Conservation (phyloP, 2,329 filamentous ascomycete genomes). For the Coleophoma eucalyptorum region DNA sequence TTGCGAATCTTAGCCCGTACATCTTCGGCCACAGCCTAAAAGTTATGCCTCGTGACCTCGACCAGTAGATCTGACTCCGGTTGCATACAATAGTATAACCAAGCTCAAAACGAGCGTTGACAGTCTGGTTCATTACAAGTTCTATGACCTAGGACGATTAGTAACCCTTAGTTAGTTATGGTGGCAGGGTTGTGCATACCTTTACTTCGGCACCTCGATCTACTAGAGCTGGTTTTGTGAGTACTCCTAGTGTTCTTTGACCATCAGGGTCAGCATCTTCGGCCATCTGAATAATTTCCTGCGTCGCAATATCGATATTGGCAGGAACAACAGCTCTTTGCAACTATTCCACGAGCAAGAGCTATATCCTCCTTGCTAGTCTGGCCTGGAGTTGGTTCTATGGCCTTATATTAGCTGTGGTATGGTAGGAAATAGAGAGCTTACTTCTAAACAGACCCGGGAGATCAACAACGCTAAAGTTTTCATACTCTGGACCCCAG, state of each 20-base stretch:
- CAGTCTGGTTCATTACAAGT: not conserved
- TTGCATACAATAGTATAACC: conserved; percentile 8
- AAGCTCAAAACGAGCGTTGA: conserved; percentile 3
- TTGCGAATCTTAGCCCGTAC: not conserved
- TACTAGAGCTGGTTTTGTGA: conserved; percentile 55
- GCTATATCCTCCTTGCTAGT: not conserved
- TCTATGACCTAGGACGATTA: not conserved
- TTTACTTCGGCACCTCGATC: conserved; percentile 1
- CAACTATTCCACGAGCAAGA: too few relatives aligned
- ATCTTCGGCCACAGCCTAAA: not conserved
- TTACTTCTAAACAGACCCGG: conserved; percentile 48
- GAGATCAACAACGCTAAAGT: conserved; percentile 55
- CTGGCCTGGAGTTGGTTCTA: not conserved
- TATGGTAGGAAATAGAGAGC: too few relatives aligned
- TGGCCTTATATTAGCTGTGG: not conserved
- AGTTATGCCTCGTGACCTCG: conserved; percentile 1
- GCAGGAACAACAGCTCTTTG: conserved; percentile 4
- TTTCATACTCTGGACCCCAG: conserved; percentile 33
- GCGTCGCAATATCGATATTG: conserved; percentile 18
- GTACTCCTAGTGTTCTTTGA: conserved; percentile 34
- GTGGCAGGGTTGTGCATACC: not conserved
- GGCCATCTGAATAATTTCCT: conserved; percentile 15
- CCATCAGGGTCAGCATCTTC: conserved; percentile 27
- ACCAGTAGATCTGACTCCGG: conserved; percentile 6
- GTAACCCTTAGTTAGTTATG: not conserved